These are phyloP conservation scores for Mycena floridula DNA, from an alignment of 768 basidiomycete genomes.

Conservation along the genomic window DNA sequence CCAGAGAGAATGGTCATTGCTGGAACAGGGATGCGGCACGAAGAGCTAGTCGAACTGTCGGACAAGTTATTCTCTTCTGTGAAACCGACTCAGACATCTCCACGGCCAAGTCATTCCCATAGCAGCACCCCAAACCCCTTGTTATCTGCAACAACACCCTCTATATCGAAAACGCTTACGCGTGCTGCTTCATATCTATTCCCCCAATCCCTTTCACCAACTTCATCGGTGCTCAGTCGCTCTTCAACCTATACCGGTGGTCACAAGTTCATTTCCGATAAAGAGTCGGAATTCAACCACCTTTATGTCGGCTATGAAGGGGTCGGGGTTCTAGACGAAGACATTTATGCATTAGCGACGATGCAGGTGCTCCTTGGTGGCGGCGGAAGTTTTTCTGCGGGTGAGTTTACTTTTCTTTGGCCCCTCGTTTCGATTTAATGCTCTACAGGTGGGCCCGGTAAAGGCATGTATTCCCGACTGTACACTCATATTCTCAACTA, in stretches of 20 bases:
- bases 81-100: slow-evolving; percentile 29
- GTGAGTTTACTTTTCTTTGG: slow-evolving; percentile 24
- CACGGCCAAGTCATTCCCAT: slow-evolving; percentile 25
- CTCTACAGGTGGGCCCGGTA: slow-evolving; percentile 80
- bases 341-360: slow-evolving; percentile 89
- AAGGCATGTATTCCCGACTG: slow-evolving; percentile 97
- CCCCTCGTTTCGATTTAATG: slow-evolving; percentile 2
- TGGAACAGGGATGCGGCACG: slow-evolving; percentile 88
- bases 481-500: slow-evolving; percentile 96
- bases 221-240: slow-evolving; percentile 17
- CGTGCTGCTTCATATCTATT: slow-evolving; percentile 77
- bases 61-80: slow-evolving; percentile 79
- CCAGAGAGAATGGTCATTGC: slow-evolving; percentile 96
- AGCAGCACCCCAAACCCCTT: slow-evolving; percentile 40
- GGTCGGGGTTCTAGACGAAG: slow-evolving; percentile 82
- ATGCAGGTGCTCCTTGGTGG: slow-evolving; percentile 95
- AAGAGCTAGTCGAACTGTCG: slow-evolving; percentile 79
- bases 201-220: slow-evolving; percentile 28
- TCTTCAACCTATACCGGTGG: slow-evolving; percentile 79
- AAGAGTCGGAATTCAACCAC: slow-evolving; percentile 76
- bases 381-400: slow-evolving; percentile 94
- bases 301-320: slow-evolving; percentile 92
- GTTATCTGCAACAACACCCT: too few relatives aligned
- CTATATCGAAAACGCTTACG: slow-evolving; percentile 60
- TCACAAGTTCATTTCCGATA: slow-evolving; percentile 58